Evolutionary conservation across 83 land plant genomes (phyloP).

Genomic region (Picea mariana): DNA sequence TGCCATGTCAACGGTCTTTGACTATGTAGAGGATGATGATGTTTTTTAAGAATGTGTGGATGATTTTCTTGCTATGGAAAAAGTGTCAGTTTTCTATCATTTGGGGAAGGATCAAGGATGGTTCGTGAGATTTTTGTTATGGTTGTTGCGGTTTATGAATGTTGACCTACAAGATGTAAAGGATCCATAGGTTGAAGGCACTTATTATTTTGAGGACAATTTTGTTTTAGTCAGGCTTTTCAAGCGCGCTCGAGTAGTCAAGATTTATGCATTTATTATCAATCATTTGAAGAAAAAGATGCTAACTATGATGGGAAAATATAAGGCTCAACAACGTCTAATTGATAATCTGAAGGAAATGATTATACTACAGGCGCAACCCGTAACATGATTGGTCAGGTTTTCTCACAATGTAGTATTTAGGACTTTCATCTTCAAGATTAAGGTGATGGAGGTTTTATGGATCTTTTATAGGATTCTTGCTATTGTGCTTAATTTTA

Average conservation of each 20-base stretch:
- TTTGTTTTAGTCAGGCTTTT: constrained; percentile 17
- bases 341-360: constrained; percentile 19
- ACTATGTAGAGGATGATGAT: too few species aligned
- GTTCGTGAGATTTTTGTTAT: too few species aligned
- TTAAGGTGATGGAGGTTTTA: constrained; percentile 43
- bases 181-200: too few species aligned
- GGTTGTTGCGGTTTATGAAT: too few species aligned
- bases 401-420: constrained; percentile 59
- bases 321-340: constrained; percentile 38
- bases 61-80: too few species aligned
- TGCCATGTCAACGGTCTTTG: too few species aligned
- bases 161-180: too few species aligned
- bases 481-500: constrained; percentile 50
- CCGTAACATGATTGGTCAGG: constrained; percentile 54
- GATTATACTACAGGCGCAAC: constrained; percentile 31
- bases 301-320: constrained; percentile 45
- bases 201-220: too few species aligned
- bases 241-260: constrained; percentile 43
- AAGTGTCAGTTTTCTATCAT: too few species aligned
- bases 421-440: constrained; percentile 65
- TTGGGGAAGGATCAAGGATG: too few species aligned
- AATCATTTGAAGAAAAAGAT: constrained; percentile 45
- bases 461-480: constrained; percentile 51
- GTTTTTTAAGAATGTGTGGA: too few species aligned
- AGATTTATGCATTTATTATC: constrained; percentile 41